Evolutionary conservation across 257 asterid species (phyloP), one percentile per base, ranked within the genome.

Genomic region (Jacaranda mimosifolia): DNA sequence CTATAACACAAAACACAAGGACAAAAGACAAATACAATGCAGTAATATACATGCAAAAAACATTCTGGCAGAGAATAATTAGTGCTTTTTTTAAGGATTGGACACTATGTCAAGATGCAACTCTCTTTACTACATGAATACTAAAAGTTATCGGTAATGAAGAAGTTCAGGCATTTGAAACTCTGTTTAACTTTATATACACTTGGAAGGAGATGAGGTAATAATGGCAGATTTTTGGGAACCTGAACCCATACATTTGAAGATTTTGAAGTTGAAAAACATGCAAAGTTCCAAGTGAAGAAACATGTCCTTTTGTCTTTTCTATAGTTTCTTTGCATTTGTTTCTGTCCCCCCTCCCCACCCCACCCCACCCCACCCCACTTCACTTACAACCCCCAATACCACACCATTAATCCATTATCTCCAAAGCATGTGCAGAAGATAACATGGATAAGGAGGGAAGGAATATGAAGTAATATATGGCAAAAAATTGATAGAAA

Each of bases 1-100:
- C 9, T 42, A 48, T 58, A 70, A 42, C 63, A 75, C 71, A 67
- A 51, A 21, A 81, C 74, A 75, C 74, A 53, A 81, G 45, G 43
- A 71, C 60, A 56, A 57, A 62, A 46, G 84, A 79, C 86, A 82
- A 79, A 73, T 40, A 21, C 42, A 21, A 36, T 43, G 73, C 75
- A 53, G 80, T 62, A 35, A 19, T 21, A 9, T 36, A 14, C 62
- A 55, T 17, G 40, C 77, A 45, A 64, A 18, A 13, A 19, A 58
- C 36, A 45, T 72, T 11, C 75, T 80, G 74, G 72, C 80, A 78
- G 56, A 78, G 75, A 78, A 65, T 59, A 81, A 48, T 65, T 77
- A 7, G 35, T 26, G 68, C 46, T 32, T 39, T 40, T 7, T 67
- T 67, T 1, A 26, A 62, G 48, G 49, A 55, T 52, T 42, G 39